Conservation (phyloP, 805 yeast genomes). For the Naumovozyma castellii region DNA sequence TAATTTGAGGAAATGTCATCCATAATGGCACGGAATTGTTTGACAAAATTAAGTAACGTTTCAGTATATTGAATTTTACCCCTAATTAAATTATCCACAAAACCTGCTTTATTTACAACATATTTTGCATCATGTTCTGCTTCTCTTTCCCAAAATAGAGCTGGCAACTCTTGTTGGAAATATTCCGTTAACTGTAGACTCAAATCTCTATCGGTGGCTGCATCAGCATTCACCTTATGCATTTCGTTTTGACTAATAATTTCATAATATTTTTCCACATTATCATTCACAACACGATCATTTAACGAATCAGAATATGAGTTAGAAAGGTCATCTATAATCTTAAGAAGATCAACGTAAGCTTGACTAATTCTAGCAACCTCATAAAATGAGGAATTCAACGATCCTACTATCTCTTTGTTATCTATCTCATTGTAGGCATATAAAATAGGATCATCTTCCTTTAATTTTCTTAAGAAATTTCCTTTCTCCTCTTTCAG, state of each 20-base stretch:
- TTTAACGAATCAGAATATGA: constrained; percentile 78
- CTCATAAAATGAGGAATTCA: constrained; percentile 9
- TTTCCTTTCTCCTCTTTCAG: constrained; percentile 15
- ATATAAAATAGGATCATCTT: constrained; percentile 17
- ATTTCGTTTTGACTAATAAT: constrained; percentile 20
- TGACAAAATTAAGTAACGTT: constrained; percentile 13
- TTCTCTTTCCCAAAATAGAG: constrained; percentile 14
- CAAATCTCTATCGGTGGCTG: constrained; percentile 16
- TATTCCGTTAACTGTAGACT: constrained; percentile 18
- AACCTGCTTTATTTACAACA: constrained; percentile 19
- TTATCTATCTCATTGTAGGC: constrained; percentile 14
- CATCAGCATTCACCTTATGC: constrained; percentile 14
- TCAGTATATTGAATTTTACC: constrained; percentile 19
- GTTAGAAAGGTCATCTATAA: constrained; percentile 40
- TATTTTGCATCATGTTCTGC: constrained; percentile 19
- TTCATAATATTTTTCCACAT: constrained; percentile 46
- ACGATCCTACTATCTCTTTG: constrained; percentile 5
- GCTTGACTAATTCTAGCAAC: constrained; percentile 16
- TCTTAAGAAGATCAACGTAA: constrained; percentile 18
- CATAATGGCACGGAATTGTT: constrained; percentile 37
- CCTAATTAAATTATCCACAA: constrained; percentile 18
- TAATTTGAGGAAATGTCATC: constrained; percentile 41
- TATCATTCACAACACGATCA: constrained; percentile 74
- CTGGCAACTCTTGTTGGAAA: constrained; percentile 23
- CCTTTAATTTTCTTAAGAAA: constrained; percentile 12